phyloP scores from a whole-genome alignment of 2,329 filamentous ascomycete species.

The Coniochaeta hoffmannii region DNA sequence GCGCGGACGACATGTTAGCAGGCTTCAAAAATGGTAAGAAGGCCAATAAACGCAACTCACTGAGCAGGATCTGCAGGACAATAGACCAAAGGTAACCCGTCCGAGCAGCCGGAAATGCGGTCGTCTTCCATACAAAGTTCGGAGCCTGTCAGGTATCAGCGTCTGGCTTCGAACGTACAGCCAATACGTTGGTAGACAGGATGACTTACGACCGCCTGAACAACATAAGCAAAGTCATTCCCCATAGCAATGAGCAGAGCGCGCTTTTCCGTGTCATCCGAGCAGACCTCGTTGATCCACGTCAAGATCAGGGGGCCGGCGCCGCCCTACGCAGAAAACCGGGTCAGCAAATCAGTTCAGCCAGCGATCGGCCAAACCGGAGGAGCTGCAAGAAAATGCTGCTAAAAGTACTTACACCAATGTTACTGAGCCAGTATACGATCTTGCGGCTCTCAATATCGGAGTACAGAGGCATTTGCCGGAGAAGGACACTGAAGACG shows the following conservation, averaged over 20 bases:
- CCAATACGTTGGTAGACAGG: not conserved
- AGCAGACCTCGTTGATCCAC: constrained; percentile 27
- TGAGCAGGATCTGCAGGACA: constrained; percentile 23
- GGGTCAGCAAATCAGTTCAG: constrained; percentile 17
- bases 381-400: not conserved
- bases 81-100: constrained; percentile 29
- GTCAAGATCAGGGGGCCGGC: constrained; percentile 17
- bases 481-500: constrained; percentile 22
- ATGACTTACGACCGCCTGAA: constrained; percentile 15
- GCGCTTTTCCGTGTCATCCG: constrained; percentile 20
- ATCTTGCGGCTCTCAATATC: constrained; percentile 25
- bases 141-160: constrained; percentile 16
- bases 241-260: constrained; percentile 21
- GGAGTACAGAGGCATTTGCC: constrained; percentile 26
- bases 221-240: constrained; percentile 25
- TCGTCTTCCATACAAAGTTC: constrained; percentile 34
- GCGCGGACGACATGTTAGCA: not conserved
- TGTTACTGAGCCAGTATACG: constrained; percentile 29
- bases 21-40: not conserved
- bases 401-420: constrained; percentile 25
- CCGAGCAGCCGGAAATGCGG: constrained; percentile 26
- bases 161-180: not conserved
- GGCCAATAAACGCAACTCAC: constrained; percentile 15
- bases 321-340: not conserved
- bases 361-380: constrained; percentile 23